Evolutionary conservation across 2,329 filamentous ascomycete species (phyloP), one percentile per base, ranked within the genome.

Genomic region (Karstenula rhodostoma): DNA sequence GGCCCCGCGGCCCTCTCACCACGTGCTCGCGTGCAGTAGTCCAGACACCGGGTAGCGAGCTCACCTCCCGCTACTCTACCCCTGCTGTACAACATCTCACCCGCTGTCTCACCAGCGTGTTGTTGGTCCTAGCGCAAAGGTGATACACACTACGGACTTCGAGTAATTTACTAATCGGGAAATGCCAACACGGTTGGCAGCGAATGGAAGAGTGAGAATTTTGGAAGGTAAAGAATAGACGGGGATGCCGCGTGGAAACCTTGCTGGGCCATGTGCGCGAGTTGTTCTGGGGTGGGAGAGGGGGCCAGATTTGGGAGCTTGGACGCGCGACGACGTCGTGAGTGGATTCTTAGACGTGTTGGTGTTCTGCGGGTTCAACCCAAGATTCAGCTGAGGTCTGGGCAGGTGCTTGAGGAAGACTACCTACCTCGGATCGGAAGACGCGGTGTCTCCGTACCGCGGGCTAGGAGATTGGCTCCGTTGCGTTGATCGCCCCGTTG

Each of bases 11-110:
- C 46, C 12, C 29, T 48, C 32, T 17, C 5, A 12, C 23, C 46
- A 48, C 19, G 43, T 8, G 4, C 12, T 27, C 9, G n/a, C 23
- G 15, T 48, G 44, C 44, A 48, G 29, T 50, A 32, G 47, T 50
- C 47, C 47, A 50, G 29, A 29, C 27, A n/a, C n/a, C 47, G 47
- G 47, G 47, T 50, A 50, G 47, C 47, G 47, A 35, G 47, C 5
- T 7, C 44, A 27, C n/a, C 47, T 10, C 25, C 15, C 13, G 29
- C 27, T 29, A 4, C 7, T 32, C 29, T 9, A 10, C 7, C 29
- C 29, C 27, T 8, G 9, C 15, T 29, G 23, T 29, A 17, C 44
- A 29, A 22, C 15, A 13, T 17, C 13, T 17, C 13, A 40, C 22
- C 3, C 10, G 23, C 23, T 17, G 22, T 43, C 12, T 27, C 33